Evolutionary conservation across 2,329 filamentous ascomycete genomes (phyloP).

Genomic region (Cercospora berteroae): DNA sequence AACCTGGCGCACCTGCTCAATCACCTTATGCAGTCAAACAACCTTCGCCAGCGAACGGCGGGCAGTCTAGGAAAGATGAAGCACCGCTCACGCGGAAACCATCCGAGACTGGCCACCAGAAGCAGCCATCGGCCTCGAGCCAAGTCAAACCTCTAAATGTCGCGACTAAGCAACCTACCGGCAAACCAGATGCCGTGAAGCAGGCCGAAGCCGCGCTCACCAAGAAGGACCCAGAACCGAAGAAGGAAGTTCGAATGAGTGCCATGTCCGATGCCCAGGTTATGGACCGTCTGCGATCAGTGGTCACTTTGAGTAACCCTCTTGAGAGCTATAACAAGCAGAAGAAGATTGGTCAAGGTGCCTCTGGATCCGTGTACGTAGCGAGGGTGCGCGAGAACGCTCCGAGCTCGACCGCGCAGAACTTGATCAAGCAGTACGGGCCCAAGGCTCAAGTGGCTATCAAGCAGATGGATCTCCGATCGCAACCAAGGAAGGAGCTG

Average conservation of each 20-base stretch:
- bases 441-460: slow-evolving; percentile 88
- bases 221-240: slow-evolving; percentile 63
- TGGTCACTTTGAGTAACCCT: slow-evolving; percentile 93
- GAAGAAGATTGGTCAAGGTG: slow-evolving; percentile 98
- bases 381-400: slow-evolving; percentile 90
- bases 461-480: slow-evolving; percentile 98
- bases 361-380: slow-evolving; percentile 96
- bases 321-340: slow-evolving; percentile 97
- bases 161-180: slow-evolving; percentile 47
- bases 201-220: slow-evolving; percentile 86
- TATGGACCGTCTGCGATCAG: slow-evolving; percentile 91
- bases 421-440: slow-evolving; percentile 76
- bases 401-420: slow-evolving; percentile 73
- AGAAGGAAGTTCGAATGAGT: slow-evolving; percentile 95
- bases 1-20: slow-evolving; percentile 28
- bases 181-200: slow-evolving; percentile 67
- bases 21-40: slow-evolving; percentile 34
- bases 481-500: slow-evolving; percentile 94
- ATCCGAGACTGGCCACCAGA: slow-evolving; percentile 31
- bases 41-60: slow-evolving; percentile 26
- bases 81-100: slow-evolving; percentile 34
- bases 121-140: slow-evolving; percentile 24
- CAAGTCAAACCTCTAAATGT: slow-evolving; percentile 55
- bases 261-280: slow-evolving; percentile 97
- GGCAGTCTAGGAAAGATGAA: slow-evolving; percentile 28